These are phyloP conservation scores for Oryza glumipatula DNA, from an alignment of 176 grass and related monocot species.

Conservation along the genomic window DNA sequence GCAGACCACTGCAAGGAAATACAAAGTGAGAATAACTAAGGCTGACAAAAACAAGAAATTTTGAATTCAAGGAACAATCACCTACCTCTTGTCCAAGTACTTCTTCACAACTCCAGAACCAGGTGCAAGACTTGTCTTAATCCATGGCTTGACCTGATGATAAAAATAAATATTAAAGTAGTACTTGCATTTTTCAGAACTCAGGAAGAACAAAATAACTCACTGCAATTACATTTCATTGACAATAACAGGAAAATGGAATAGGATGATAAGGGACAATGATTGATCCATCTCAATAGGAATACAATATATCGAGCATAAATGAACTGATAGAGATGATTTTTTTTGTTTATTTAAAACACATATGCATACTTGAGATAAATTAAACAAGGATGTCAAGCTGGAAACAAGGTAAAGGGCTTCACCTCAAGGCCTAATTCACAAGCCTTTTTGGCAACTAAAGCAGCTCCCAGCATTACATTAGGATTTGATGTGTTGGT, in stretches of 20 bases:
- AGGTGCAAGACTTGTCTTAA: conserved; percentile 98
- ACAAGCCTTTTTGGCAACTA: conserved; percentile 98
- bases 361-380: not conserved
- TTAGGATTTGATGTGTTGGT: conserved; percentile 99
- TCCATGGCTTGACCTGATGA: conserved; percentile 96
- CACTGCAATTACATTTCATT: not conserved
- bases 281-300: not conserved
- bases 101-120: conserved; percentile 95
- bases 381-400: conserved; percentile 5
- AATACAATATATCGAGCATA: not conserved
- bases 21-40: conserved; percentile 10
- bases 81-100: conserved; percentile 88
- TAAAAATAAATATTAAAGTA: conserved; percentile 34
- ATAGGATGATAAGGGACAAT: not conserved
- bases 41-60: not conserved
- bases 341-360: conserved; percentile 22
- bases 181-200: not conserved
- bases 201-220: not conserved
- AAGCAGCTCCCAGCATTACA: conserved; percentile 96
- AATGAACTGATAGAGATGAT: conserved; percentile 19
- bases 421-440: conserved; percentile 91
- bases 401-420: conserved; percentile 16
- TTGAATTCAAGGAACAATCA: conserved; percentile 6
- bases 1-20: conserved; percentile 73
- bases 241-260: conserved; percentile 12